phyloP scores from a whole-genome alignment of 2,329 filamentous ascomycete genomes.

The Ascochyta rabiei region DNA sequence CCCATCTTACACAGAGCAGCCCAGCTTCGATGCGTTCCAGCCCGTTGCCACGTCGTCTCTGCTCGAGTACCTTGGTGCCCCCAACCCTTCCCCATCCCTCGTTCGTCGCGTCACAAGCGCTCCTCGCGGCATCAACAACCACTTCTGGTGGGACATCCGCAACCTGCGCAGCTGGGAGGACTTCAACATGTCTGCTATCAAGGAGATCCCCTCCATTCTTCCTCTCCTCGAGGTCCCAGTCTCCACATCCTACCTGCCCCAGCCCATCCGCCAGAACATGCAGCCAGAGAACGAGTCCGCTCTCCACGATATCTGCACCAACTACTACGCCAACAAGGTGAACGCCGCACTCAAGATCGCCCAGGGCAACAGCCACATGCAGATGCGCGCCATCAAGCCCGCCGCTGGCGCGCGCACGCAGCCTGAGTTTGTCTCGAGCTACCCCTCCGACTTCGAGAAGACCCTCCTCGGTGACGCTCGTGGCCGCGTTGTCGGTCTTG shows the following conservation, averaged over 20 bases:
- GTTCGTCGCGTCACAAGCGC: conserved; percentile 78
- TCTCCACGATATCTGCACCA: conserved; percentile 75
- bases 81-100: conserved; percentile 82
- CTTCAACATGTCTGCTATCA: conserved; percentile 76
- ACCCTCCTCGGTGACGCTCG: conserved; percentile 55
- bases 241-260: conserved; percentile 65
- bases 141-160: conserved; percentile 97
- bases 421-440: conserved; percentile 70
- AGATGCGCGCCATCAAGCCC: conserved; percentile 51
- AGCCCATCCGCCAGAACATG: conserved; percentile 62
- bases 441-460: conserved; percentile 59
- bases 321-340: conserved; percentile 83
- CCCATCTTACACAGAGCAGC: conserved; percentile 48
- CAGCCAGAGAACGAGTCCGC: conserved; percentile 79
- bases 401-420: conserved; percentile 58
- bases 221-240: conserved; percentile 70
- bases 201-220: conserved; percentile 73
- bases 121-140: conserved; percentile 71
- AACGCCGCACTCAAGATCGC: conserved; percentile 83
- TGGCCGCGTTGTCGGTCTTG: conserved; percentile 78
- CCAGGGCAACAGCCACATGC: conserved; percentile 68
- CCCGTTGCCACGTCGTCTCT: conserved; percentile 67
- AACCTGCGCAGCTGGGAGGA: conserved; percentile 82
- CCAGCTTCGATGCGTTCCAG: conserved; percentile 46
- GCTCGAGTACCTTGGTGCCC: conserved; percentile 74